Base-by-base conservation (phyloP, 495 filamentous ascomycete species). In the Aspergillus homomorphus region DNA sequence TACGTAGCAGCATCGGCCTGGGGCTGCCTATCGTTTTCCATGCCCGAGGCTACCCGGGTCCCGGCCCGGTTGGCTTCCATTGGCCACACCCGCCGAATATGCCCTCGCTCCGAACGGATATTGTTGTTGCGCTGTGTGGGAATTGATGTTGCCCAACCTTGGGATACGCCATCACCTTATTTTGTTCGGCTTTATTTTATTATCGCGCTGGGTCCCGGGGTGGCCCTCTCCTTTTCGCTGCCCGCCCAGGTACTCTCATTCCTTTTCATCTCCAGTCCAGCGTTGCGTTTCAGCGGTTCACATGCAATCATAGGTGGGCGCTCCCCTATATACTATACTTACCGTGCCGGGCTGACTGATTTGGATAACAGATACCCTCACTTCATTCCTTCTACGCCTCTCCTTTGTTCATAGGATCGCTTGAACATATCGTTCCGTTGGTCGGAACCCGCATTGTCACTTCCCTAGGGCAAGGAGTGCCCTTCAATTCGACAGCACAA, bases 31-130 rank as follows among this genome's bases (percentile, higher is more conserved):
- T 42, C 58, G 24, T 38, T 38, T 38, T 38, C 41, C 43, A 49
- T 22, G 51, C 28, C 59, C 59, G 59, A 61, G 38, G 50, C 41
- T 53, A 53, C 54, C 59, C 59, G 59, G 58, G 46, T 54, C 38
- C 53, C 59, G 59, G 59, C 54, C 59, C 59, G 59, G 59, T 62
- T 30, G 59, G 20, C 24, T 57, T 23, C 51, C n/a, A 62, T 62
- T 62, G 59, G 59, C 22, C 21, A 28, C 7, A 5, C 9, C n/a
- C 59, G 54, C 59, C 59, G 59, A 62, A 50, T 42, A 38, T 26
- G 7, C 15, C 10, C 15, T 44, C 42, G 23, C 42, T 43, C 53
- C 42, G 23, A 45, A 19, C 22, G 10, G 42, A 22, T 16, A 21
- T 22, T 43, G 24, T 43, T 19, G 38, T 60, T 51, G 24, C 16